phyloP scores from a whole-genome alignment of 2,329 filamentous ascomycete species.

The Venturia pyrina region DNA sequence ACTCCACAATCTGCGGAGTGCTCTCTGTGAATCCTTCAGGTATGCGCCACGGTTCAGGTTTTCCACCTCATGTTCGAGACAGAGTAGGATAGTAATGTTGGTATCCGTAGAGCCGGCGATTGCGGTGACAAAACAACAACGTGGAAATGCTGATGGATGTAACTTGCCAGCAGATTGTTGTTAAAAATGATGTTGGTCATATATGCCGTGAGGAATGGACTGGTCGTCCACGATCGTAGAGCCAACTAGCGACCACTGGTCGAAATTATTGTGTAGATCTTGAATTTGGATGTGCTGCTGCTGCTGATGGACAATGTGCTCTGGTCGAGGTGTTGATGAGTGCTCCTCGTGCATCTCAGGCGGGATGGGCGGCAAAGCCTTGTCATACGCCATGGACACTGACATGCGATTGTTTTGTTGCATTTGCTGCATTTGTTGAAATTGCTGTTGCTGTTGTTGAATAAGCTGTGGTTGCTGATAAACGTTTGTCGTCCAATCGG shows the following conservation, averaged over 20 bases:
- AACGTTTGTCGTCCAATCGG: conserved; percentile 6
- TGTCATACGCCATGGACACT: conserved; percentile 4
- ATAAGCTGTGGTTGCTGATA: conserved; percentile 4
- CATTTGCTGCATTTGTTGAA: conserved; percentile 6
- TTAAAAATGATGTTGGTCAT: neutral
- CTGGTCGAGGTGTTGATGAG: conserved; percentile 2
- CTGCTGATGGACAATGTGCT: conserved; percentile 2
- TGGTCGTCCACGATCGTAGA: conserved; percentile 5
- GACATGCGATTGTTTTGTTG: conserved; percentile 10
- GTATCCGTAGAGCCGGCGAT: neutral
- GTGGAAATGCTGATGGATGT: neutral
- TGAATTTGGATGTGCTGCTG: conserved; percentile 4
- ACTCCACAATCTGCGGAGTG: neutral
- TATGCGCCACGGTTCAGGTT: neutral
- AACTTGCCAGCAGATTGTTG: neutral
- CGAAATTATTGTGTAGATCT: neutral
- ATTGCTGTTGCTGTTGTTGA: conserved; percentile 6
- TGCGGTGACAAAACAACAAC: neutral
- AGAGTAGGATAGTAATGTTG: neutral
- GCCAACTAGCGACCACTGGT: conserved; percentile 7
- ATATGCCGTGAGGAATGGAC: neutral
- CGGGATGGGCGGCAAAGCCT: conserved; percentile 8
- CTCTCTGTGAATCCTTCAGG: neutral
- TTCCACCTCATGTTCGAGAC: neutral
- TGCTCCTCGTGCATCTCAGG: conserved; percentile 7